These are phyloP conservation scores for Rhizoctonia solani DNA, from an alignment of 1,284 basidiomycete genomes.

Conservation along the genomic window DNA sequence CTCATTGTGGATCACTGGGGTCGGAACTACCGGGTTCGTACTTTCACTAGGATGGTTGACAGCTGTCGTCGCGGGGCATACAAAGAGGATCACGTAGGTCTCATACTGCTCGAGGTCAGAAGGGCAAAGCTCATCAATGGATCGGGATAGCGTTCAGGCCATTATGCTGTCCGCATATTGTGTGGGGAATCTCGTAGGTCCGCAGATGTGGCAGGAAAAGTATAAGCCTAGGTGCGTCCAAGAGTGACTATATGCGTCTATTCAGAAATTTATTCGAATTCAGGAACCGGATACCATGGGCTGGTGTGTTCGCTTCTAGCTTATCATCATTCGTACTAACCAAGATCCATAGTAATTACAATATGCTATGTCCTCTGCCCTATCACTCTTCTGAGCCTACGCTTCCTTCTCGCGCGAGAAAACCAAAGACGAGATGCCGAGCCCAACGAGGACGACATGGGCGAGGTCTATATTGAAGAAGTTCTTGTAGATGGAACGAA, in stretches of 20 bases:
- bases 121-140: too few species aligned
- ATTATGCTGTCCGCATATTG: constrained; percentile 34
- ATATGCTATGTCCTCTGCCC: constrained; percentile 30
- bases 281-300: constrained; percentile 32
- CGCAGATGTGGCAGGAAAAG: constrained; percentile 31
- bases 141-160: constrained; percentile 32
- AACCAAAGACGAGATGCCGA: constrained; percentile 41
- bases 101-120: too few species aligned
- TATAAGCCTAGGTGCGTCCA: constrained; percentile 29
- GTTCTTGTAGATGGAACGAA: constrained; percentile 38
- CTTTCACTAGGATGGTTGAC: constrained; percentile 46
- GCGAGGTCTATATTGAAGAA: constrained; percentile 42
- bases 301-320: too few species aligned
- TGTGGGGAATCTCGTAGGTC: constrained; percentile 32
- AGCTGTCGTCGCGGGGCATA: constrained; percentile 29
- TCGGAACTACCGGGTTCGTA: constrained; percentile 41
- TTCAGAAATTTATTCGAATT: too few species aligned
- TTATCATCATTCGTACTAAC: too few species aligned
- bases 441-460: constrained; percentile 38
- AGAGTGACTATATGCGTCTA: neutral
- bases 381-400: constrained; percentile 40
- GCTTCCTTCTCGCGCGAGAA: constrained; percentile 42
- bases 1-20: constrained; percentile 31
- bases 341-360: too few species aligned
- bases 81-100: too few species aligned